Conservation (phyloP, 2,329 filamentous ascomycete species). For the Neonectria coccinea region DNA sequence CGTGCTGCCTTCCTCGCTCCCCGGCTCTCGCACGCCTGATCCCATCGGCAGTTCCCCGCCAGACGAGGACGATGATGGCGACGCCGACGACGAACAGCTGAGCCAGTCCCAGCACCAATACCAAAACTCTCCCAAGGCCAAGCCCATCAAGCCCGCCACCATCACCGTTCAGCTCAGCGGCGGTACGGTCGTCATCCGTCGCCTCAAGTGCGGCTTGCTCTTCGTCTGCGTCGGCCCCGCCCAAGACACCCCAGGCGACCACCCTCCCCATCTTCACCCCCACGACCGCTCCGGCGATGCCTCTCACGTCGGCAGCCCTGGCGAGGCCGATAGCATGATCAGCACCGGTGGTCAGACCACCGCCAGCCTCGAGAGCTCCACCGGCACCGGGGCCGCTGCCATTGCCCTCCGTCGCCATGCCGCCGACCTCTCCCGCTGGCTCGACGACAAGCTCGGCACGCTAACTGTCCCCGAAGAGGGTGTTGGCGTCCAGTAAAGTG, state of each 20-base stretch:
- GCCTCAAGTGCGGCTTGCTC: constrained; percentile 68
- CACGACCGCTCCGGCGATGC: constrained; percentile 46
- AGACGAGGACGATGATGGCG: constrained; percentile 41
- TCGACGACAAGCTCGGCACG: constrained; percentile 70
- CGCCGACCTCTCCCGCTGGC: constrained; percentile 68
- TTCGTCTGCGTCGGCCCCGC: constrained; percentile 70
- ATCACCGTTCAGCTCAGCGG: constrained; percentile 70
- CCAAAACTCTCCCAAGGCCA: constrained; percentile 29
- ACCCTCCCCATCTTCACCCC: constrained; percentile 33
- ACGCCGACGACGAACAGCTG: constrained; percentile 42
- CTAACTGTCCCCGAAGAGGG: constrained; percentile 66
- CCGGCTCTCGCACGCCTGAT: constrained; percentile 49
- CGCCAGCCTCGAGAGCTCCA: constrained; percentile 53
- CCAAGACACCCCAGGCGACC: constrained; percentile 40
- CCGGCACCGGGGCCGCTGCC: constrained; percentile 59
- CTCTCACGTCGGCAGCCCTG: constrained; percentile 52
- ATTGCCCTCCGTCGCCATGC: constrained; percentile 66
- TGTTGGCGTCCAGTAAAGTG: constrained; percentile 51
- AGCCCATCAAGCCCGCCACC: constrained; percentile 53
- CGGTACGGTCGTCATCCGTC: constrained; percentile 69
- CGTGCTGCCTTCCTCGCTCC: constrained; percentile 57
- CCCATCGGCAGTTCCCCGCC: constrained; percentile 43
- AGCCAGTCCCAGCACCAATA: constrained; percentile 43
- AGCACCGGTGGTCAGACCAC: constrained; percentile 61
- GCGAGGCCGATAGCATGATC: constrained; percentile 61